Percentiles rank a stretch among this genome's conserved stretches.
These are phyloP conservation scores for Fusarium beomiforme DNA, from an alignment of 2,329 filamentous ascomycete species.

Conservation along the genomic window DNA sequence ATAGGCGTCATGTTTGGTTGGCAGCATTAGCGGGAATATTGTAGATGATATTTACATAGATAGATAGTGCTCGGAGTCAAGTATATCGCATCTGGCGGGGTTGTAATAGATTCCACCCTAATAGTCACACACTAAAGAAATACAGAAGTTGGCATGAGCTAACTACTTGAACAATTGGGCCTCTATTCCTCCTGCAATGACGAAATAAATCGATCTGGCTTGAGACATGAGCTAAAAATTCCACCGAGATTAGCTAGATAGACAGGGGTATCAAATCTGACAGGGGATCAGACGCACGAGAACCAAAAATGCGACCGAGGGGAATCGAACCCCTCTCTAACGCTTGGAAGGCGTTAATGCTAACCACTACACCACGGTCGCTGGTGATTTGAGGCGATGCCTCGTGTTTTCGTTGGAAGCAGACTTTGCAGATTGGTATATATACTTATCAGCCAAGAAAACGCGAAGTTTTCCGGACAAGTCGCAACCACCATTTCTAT, in stretches of 20 bases:
- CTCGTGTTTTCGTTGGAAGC: background rate
- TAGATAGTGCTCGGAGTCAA: background rate
- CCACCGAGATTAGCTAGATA: fast-evolving
- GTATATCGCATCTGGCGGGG: background rate
- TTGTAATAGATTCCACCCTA: no score
- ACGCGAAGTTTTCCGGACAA: background rate
- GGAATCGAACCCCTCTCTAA: constrained; percentile 33
- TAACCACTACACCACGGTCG: constrained; percentile 33
- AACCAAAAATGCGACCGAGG: constrained; percentile 20
- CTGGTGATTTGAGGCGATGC: background rate
- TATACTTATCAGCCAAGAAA: fast-evolving
- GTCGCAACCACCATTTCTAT: background rate
- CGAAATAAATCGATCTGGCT: no score
- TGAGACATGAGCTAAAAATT: no score
- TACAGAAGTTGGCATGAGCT: no score
- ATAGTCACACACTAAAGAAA: no score
- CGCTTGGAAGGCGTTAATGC: constrained; percentile 33
- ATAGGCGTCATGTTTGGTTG: background rate
- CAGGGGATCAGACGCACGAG: background rate
- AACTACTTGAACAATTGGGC: no score
- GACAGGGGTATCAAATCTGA: background rate
- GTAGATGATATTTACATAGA: background rate
- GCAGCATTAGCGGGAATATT: background rate
- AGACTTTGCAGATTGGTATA: fast-evolving
- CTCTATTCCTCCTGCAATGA: no score